Conservation (phyloP, 371 early-diverging fungal genomes). For the Encephalitozoon cuniculi region DNA sequence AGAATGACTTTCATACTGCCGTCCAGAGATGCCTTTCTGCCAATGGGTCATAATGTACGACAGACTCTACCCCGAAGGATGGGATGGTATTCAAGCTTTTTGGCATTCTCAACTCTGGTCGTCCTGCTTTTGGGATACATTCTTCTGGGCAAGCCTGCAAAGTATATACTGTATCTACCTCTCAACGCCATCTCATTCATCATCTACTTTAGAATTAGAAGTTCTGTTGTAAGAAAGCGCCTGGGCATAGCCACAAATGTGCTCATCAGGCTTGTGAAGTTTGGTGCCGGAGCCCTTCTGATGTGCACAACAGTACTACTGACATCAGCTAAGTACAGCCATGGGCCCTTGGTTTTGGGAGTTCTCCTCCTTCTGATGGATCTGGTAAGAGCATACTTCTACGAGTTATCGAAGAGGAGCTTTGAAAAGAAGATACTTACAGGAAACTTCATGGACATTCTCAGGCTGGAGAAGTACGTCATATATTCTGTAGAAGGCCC, state of each 20-base stretch:
- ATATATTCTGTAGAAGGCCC: constrained; percentile 31
- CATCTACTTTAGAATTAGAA: not conserved
- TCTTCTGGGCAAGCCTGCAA: not conserved
- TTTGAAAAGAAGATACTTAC: constrained; percentile 40
- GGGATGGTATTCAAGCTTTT: not conserved
- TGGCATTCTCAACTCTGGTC: not conserved
- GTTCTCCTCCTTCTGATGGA: constrained; percentile 5
- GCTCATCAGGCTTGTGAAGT: constrained; percentile 22
- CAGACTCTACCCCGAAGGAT: not conserved
- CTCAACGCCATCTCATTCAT: not conserved
- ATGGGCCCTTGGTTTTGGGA: not conserved
- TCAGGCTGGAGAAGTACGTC: constrained; percentile 50
- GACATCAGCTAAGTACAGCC: not conserved
- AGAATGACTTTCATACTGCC: too few species aligned
- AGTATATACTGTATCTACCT: constrained; percentile 8
- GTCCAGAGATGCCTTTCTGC: not conserved
- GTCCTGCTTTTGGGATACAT: not conserved
- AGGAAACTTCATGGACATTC: constrained; percentile 47
- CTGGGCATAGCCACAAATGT: constrained; percentile 13
- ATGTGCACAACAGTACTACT: not conserved
- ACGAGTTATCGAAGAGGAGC: constrained; percentile 26
- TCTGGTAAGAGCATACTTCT: constrained; percentile 26
- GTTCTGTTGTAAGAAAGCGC: not conserved
- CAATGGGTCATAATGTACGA: not conserved
- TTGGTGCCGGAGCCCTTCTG: not conserved